phyloP scores from a whole-genome alignment of 768 basidiomycete genomes.

The Panaeolus papilionaceus region DNA sequence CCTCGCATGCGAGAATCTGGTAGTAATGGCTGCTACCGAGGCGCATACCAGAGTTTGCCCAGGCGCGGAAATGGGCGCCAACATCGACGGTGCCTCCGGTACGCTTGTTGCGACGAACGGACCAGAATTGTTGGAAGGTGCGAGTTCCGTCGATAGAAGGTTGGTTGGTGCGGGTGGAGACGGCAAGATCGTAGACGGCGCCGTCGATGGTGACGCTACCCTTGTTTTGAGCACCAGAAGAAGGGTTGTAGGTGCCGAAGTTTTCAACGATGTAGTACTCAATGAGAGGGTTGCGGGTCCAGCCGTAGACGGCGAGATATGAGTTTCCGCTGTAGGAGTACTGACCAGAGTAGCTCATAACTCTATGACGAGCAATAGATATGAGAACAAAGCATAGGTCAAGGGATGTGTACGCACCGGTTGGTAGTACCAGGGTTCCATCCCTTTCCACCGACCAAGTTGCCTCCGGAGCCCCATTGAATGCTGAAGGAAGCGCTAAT shows the following conservation, averaged over 20 bases:
- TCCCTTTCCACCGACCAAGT: slow-evolving; percentile 12
- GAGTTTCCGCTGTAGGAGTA: neutral
- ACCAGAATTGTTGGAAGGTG: slow-evolving; percentile 17
- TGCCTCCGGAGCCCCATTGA: slow-evolving; percentile 25
- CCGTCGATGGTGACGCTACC: slow-evolving; percentile 9
- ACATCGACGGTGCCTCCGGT: neutral
- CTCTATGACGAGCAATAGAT: neutral
- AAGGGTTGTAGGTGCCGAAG: neutral
- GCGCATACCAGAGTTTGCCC: slow-evolving; percentile 2
- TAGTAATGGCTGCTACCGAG: slow-evolving; percentile 9
- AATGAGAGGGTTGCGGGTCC: slow-evolving; percentile 15
- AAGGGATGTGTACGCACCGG: no score
- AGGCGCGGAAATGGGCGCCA: slow-evolving; percentile 8
- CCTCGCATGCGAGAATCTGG: slow-evolving; percentile 17
- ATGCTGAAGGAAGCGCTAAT: neutral
- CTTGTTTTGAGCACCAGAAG: neutral
- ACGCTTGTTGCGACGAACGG: slow-evolving; percentile 12
- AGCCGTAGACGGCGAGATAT: slow-evolving; percentile 15
- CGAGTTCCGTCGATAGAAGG: slow-evolving; percentile 15
- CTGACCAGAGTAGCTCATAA: neutral
- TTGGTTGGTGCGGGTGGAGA: slow-evolving; percentile 9
- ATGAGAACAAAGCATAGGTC: neutral
- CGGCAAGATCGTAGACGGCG: neutral
- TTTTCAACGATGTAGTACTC: neutral
- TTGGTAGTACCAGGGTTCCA: slow-evolving; percentile 1